Base-by-base conservation (phyloP, 164 flowering plant genomes). In the Annona squamosa region DNA sequence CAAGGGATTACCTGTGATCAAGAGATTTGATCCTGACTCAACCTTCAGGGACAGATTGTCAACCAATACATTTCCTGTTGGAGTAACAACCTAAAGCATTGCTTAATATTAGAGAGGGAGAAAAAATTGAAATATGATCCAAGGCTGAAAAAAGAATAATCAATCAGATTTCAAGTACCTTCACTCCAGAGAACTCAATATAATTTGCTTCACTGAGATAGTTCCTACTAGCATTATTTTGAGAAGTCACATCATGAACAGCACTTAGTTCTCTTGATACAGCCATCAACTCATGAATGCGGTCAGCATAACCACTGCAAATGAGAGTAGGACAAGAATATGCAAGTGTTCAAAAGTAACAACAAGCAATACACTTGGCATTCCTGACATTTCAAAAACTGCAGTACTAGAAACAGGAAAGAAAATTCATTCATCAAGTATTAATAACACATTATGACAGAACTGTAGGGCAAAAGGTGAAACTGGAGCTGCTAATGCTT, bases 301-400 rank as follows among this genome's bases (percentile, higher is more conserved):
- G 99, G 63, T 89, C 97, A 70, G 99, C 99, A 86, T 96, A 96
- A 78, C 99, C 99, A 89, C 99, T 96, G 89, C 71, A 79, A 48
- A 73, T n/a, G 16, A 72, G 17, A 10, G 67, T 52, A 48, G 4
- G 4, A 37, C 18, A 64, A 48, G 61, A 81, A 72, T 44, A 47
- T 63, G 64, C 43, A 61, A 70, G 17, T 1, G 12, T 1, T 43
- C 17, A 48, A 12, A 17, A 68, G 10, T 19, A 45, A 59, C 73
- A 37, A 12, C 37, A 26, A 26, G 37, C 37, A 26, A 26, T 26
- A 26, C 37, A 26, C 37, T 26, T 26, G 37, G 37, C 37, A 26
- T 26, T 26, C 37, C 37, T 26, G 37, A 26, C 37, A 26, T 26
- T 26, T 26, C 37, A 26, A 26, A 26, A 26, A 26, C 37, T 26